Conservation (phyloP, 768 basidiomycete genomes). For the Psilocybe cubensis region DNA sequence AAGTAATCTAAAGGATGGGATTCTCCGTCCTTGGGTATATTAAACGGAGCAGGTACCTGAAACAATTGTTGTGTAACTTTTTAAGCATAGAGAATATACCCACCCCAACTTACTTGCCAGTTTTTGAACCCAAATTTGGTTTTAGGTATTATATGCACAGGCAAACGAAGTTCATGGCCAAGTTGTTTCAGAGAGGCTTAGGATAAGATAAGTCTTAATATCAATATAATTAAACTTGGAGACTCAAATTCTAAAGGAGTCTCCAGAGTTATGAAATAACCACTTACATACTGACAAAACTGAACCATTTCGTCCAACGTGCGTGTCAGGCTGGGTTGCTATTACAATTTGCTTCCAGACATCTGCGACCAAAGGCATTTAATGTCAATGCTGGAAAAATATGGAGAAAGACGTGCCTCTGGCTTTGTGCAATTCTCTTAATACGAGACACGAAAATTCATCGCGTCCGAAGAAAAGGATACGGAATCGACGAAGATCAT, state of each 20-base stretch:
- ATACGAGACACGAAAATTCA: conserved; percentile 79
- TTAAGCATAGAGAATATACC: neutral
- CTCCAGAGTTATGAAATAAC: neutral
- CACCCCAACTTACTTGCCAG: conserved; percentile 57
- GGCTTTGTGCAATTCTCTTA: conserved; percentile 65
- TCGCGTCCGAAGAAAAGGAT: conserved; percentile 91
- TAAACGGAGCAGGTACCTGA: neutral
- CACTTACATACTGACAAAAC: conserved; percentile 55
- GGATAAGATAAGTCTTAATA: conserved; percentile 3
- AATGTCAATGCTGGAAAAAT: neutral
- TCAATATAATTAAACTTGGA: neutral
- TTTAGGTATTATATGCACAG: conserved; percentile 64
- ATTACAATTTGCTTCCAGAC: conserved; percentile 74
- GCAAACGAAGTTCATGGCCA: conserved; percentile 55
- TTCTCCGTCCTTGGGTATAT: neutral
- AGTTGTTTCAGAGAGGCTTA: conserved; percentile 74
- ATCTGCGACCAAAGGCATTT: conserved; percentile 57
- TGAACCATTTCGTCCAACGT: conserved; percentile 63
- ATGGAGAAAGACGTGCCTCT: conserved; percentile 44
- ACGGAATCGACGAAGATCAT: conserved; percentile 48
- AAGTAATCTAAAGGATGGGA: conserved; percentile 49
- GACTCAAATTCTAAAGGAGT: neutral
- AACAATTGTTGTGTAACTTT: neutral
- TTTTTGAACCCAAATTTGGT: conserved; percentile 59
- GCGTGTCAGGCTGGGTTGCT: conserved; percentile 73